Conservation (phyloP, 1,139 yeast species). For the Zygoascus hellenicus region DNA sequence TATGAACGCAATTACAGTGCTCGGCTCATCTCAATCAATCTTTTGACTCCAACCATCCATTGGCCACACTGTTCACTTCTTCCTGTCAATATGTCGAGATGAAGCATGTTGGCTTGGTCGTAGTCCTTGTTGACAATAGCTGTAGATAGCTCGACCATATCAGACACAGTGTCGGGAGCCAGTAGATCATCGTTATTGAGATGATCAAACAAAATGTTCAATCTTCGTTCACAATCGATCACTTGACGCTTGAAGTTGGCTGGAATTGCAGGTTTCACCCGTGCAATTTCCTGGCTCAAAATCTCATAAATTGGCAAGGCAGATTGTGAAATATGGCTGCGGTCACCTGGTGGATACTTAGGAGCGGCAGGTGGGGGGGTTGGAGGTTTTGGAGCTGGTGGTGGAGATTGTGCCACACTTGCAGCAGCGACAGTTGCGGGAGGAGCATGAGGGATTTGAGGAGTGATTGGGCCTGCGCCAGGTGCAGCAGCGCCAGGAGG, state of each 20-base stretch:
- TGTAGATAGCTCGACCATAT: slow-evolving; percentile 47
- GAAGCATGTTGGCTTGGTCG: slow-evolving; percentile 48
- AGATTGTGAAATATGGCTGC: slow-evolving; percentile 59
- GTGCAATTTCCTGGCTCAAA: slow-evolving; percentile 49
- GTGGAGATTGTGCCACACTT: slow-evolving; percentile 19
- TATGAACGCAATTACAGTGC: slow-evolving; percentile 16
- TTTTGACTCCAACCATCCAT: slow-evolving; percentile 91
- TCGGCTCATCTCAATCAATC: slow-evolving; percentile 65
- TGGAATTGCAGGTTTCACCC: slow-evolving; percentile 71
- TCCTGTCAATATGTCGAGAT: slow-evolving; percentile 55
- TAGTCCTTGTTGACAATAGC: slow-evolving; percentile 53
- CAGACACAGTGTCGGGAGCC: slow-evolving; percentile 49
- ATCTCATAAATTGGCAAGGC: slow-evolving; percentile 54
- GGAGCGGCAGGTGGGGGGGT: slow-evolving; percentile 32
- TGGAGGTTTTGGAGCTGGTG: slow-evolving; percentile 25
- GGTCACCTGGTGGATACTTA: slow-evolving; percentile 62
- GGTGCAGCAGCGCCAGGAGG: slow-evolving; percentile 15
- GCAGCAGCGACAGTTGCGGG: slow-evolving; percentile 19
- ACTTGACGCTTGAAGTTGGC: slow-evolving; percentile 69
- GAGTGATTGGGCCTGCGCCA: slow-evolving; percentile 4
- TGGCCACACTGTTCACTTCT: slow-evolving; percentile 75
- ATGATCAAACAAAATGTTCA: slow-evolving; percentile 70
- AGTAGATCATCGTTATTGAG: slow-evolving; percentile 69
- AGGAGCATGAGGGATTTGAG: slow-evolving; percentile 19
- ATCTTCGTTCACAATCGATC: slow-evolving; percentile 74